These are phyloP conservation scores for Penicillium cinerascens DNA, from an alignment of 495 filamentous ascomycete species.

Conservation along the genomic window DNA sequence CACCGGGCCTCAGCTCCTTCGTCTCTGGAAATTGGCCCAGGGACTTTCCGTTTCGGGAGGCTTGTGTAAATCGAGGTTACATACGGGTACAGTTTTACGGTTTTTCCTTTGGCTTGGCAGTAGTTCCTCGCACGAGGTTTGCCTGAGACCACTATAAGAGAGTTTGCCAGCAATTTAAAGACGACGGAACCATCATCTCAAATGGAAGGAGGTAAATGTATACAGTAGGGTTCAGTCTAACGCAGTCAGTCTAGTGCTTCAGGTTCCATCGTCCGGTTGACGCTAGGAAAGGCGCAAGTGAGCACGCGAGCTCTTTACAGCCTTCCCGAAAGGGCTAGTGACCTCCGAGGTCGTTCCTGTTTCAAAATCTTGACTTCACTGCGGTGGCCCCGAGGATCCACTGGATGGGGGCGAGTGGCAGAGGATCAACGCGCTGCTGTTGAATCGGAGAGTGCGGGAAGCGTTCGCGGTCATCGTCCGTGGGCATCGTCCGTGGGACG, in stretches of 20 bases:
- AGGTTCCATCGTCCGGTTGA: not conserved
- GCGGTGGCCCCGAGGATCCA: too few species aligned
- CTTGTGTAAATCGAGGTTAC: not conserved
- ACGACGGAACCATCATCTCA: not conserved
- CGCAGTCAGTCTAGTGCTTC: not conserved
- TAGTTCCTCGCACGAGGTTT: not conserved
- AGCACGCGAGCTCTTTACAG: not conserved
- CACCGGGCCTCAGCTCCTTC: slow-evolving; percentile 2
- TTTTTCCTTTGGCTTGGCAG: too few species aligned
- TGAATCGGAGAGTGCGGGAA: not conserved
- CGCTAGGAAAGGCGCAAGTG: not conserved
- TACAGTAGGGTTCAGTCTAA: not conserved
- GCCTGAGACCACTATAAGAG: not conserved
- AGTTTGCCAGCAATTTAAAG: not conserved
- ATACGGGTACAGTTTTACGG: not conserved
- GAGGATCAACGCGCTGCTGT: not conserved
- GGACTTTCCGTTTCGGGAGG: slow-evolving; percentile 2
- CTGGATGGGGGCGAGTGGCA: not conserved
- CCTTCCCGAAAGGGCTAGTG: slow-evolving; percentile 2
- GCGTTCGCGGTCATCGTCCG: slow-evolving; percentile 10
- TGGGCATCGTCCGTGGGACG: slow-evolving; percentile 5
- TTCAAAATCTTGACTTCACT: not conserved
- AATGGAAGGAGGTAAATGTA: not conserved
- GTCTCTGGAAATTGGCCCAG: not conserved
- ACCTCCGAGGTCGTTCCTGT: not conserved